Percentiles rank a stretch among this genome's conserved stretches.
These are phyloP conservation scores for Aspergillus egyptiacus DNA, from an alignment of 495 filamentous ascomycete species.

Conservation along the genomic window DNA sequence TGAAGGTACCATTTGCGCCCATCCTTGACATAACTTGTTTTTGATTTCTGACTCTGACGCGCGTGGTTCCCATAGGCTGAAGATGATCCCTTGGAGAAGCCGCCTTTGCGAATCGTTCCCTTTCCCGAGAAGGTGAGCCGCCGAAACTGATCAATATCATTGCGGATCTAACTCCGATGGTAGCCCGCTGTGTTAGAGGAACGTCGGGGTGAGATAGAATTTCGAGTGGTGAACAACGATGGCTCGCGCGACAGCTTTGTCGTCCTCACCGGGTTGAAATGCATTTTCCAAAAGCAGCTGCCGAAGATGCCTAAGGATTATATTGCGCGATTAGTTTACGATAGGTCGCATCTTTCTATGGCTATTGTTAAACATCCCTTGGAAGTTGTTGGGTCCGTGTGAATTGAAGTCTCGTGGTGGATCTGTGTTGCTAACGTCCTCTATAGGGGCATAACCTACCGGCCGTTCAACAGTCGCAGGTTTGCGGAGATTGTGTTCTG, in stretches of 20 bases:
- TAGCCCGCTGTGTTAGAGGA: constrained; percentile 90
- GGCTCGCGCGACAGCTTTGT: constrained; percentile 80
- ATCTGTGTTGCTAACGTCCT: constrained; percentile 16
- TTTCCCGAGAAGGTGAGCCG: constrained; percentile 74
- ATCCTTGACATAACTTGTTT: not conserved
- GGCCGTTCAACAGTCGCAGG: constrained; percentile 84
- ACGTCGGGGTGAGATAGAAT: constrained; percentile 91
- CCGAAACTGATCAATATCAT: not conserved
- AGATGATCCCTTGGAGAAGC: constrained; percentile 29
- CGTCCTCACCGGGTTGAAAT: constrained; percentile 92
- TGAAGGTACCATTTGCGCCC: too few species aligned
- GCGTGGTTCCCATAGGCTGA: constrained; percentile 20
- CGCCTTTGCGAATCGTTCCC: constrained; percentile 53
- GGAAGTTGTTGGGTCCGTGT: constrained; percentile 73
- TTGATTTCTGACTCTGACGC: not conserved
- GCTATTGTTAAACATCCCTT: constrained; percentile 95
- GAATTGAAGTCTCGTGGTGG: not conserved
- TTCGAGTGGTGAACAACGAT: constrained; percentile 97
- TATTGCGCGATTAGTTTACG: constrained; percentile 93
- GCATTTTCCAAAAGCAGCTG: constrained; percentile 96
- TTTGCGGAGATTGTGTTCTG: constrained; percentile 99
- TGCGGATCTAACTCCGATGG: constrained; percentile 1
- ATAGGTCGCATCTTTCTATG: constrained; percentile 91
- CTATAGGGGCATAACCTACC: constrained; percentile 86
- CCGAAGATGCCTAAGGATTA: constrained; percentile 99